Base-by-base conservation (phyloP, 2,329 filamentous ascomycete species). In the Didymellaceae sp. region DNA sequence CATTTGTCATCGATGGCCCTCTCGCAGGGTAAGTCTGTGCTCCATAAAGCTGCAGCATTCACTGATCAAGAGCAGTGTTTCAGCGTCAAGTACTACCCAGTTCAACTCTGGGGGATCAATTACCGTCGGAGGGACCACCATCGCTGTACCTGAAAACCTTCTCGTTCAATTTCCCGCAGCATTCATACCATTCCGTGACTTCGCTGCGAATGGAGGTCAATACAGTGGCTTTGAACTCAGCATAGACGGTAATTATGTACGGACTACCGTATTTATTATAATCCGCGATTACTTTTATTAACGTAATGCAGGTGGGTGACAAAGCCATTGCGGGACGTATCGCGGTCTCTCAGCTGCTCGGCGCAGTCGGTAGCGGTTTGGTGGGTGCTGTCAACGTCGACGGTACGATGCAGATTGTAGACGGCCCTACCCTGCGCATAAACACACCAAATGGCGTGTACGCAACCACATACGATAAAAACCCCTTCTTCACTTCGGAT, bases 361-460 rank as follows among this genome's bases (percentile, higher is more conserved):
- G 31, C 9, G 31, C 16, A 18, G 16, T 17, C 20, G 31, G 31
- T 17, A 8, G 6, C 7, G 31, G 31, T 10, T 3, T 34, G 2
- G 31, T 34, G 14, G 17, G 31, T 18, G 57, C 55, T 5, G 65
- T 76, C 37, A 63, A 70, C 46, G 20, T 8, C 16, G 67, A 71
- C 34, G 70, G 68, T 13, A 61, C 63, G 9, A 66, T 76, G 39
- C 67, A 70, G 48, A 67, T 77, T 24, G 57, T 58, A 9, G 63
- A 63, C 20, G 75, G 74, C 2, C 69, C 71, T 13, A 73, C 52
- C 6, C 54, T 75, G 5, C 60, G 68, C 6, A 71, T 76, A 62
- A 78, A 74, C 45, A 77, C 79, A 40, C 77, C 77, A 17, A 76
- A 76, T 45, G 77, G 67, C 1, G 68, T 76, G 9, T 80, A 76